Base-by-base conservation (phyloP, 2,329 filamentous ascomycete species). In the Talaromyces sp. region DNA sequence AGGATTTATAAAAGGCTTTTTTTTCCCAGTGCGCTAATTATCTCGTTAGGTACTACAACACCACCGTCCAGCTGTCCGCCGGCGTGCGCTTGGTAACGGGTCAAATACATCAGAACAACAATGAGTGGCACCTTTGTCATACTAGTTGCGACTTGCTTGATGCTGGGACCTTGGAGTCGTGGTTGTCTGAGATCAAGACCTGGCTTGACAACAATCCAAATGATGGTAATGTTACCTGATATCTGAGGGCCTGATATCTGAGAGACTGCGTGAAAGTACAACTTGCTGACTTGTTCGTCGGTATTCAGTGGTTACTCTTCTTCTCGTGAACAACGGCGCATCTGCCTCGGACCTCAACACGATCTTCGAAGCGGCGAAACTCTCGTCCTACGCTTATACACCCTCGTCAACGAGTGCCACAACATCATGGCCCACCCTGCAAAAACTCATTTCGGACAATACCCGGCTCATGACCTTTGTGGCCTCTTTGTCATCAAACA, bases 141-240 rank as follows among this genome's bases (percentile, higher is more conserved):
- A 84, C 84, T 17, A 80, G 75, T 46, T 92, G 90, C 74, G 67
- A 74, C 3, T 75, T 91, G 7, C 78, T 91, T 56, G 89, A 92
- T 68, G 88, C 86, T 1, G 90, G 90, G 0, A 77, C 81, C 1
- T 75, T 92, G 27, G 76, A 82, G 60, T 74, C 76, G 56, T 92
- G 88, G 88, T 79, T 92, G 29, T 68, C 70, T 2, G 75, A 80
- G 19, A 84, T 92, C 71, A 86, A 85, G 68, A 72, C 69, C 14
- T 92, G 90, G 89, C 81, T 92, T 77, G 83, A 87, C 68, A 71
- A 70, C 17, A 86, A 92, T 73, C 80, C 85, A 3, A 86, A 88
- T 75, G 89, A 92, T 59, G 74, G 74, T 76, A 65, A 48, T 66
- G 63, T 12, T 12, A 2, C n/a, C n/a, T 27, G 35, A 10, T 1